Base-by-base conservation (phyloP, 2,329 filamentous ascomycete genomes). In the Fusarium sp. region DNA sequence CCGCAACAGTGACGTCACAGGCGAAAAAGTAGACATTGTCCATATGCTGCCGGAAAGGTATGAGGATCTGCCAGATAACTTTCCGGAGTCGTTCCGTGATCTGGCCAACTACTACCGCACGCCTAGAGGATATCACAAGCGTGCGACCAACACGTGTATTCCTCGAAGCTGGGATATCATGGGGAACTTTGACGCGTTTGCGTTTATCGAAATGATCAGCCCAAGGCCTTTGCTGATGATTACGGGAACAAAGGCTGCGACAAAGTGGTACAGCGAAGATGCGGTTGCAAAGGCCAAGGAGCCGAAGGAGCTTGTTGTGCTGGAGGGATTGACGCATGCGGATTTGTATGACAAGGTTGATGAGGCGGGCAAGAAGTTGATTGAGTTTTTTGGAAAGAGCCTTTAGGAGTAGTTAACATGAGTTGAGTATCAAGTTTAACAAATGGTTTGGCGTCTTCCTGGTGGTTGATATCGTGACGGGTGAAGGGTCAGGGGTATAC, bases 301-400 rank as follows among this genome's bases (percentile, higher is more conserved):
- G 33, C 73, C 71, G 2, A 75, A 74, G 64, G 71, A 75, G 65
- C 45, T 75, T 18, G 60, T 45, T 36, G 69, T 74, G 22, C 14
- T 75, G 2, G 71, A 74, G 14, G 67, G 69, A 6, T n/a, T 67
- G 22, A 73, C 64, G 4, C 69, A 75, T 38, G 62, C 69, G 10
- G 70, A 75, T 38, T 33, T 75, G 22, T 75, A 74, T 47, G 70
- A 74, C 29, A 61, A 68, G 25, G 61, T 75, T 35, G 66, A 74
- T 11, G 60, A 74, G 58, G 58, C 66, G 5, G 69, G 63, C 10
- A 40, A 42, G 13, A 71, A 74, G 42, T 38, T 69, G 65, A 50
- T 45, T 6, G 66, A 61, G 13, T 75, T 74, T 36, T 72, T 68
- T 56, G 69, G 60, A 4, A 70, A 68, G 40, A 50, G 45, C 31